Evolutionary conservation across 768 basidiomycete species (phyloP).

Genomic region (Russula dissimulans): DNA sequence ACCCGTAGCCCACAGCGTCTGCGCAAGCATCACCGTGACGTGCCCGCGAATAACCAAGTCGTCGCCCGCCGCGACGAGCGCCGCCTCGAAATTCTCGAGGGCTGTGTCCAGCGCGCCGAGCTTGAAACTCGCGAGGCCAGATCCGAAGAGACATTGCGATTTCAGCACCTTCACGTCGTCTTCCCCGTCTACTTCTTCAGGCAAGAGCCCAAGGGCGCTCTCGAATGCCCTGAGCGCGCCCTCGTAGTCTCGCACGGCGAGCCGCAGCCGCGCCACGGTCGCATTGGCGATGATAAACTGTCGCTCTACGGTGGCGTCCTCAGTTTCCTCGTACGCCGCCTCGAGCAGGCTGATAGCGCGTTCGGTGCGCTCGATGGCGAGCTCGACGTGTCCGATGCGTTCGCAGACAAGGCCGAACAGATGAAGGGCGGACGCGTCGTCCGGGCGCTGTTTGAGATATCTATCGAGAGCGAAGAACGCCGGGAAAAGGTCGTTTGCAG

Average conservation of each 20-base stretch:
- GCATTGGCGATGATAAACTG: constrained; percentile 75
- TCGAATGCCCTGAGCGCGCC: constrained; percentile 63
- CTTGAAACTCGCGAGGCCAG: constrained; percentile 65
- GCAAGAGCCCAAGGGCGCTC: constrained; percentile 60
- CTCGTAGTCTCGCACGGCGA: constrained; percentile 50
- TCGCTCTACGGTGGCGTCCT: constrained; percentile 67
- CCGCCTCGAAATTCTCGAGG: constrained; percentile 56
- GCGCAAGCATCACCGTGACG: constrained; percentile 68
- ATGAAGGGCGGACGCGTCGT: constrained; percentile 70
- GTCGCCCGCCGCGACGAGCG: constrained; percentile 46
- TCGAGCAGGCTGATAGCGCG: constrained; percentile 71
- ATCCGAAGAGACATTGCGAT: constrained; percentile 58
- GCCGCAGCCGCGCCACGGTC: constrained; percentile 68
- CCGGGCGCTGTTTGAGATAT: constrained; percentile 57
- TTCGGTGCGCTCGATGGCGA: constrained; percentile 47
- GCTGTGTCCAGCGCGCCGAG: constrained; percentile 53
- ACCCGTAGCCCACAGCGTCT: constrained; percentile 76
- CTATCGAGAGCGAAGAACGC: constrained; percentile 77
- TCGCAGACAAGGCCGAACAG: constrained; percentile 83
- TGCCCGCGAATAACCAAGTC: constrained; percentile 50
- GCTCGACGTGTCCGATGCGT: constrained; percentile 58
- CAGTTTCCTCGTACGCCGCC: constrained; percentile 76
- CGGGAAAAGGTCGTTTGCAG: constrained; percentile 47
- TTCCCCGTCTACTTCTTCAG: constrained; percentile 30
- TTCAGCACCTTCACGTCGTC: constrained; percentile 35